Percentiles rank a stretch among this genome's conserved stretches.
These are phyloP conservation scores for Tilletia indica DNA, from an alignment of 1,284 basidiomycete species.

Conservation along the genomic window DNA sequence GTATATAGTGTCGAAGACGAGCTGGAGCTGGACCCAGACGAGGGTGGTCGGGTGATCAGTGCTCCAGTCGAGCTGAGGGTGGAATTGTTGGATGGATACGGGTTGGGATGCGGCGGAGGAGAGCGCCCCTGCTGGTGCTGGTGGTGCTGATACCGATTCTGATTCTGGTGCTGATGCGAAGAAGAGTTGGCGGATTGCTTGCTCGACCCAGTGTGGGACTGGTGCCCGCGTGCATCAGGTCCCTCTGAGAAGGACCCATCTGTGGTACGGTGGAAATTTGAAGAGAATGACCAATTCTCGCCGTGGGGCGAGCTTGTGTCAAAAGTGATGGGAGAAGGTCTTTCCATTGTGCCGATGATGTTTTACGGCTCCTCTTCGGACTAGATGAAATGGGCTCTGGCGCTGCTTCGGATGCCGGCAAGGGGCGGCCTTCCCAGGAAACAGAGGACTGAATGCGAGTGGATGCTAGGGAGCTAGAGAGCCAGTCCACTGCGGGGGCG, in stretches of 20 bases:
- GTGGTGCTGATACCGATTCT: background rate
- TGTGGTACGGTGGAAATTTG: background rate
- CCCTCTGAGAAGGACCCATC: background rate
- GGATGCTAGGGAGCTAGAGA: background rate
- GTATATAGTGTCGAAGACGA: background rate
- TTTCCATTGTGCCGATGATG: background rate
- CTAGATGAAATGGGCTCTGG: background rate
- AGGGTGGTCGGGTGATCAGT: conserved; percentile 1
- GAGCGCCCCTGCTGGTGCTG: conserved; percentile 3
- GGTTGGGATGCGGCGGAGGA: background rate
- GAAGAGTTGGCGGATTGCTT: background rate
- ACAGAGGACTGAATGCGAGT: background rate
- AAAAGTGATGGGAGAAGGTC: background rate
- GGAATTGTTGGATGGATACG: background rate
- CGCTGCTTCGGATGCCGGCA: background rate
- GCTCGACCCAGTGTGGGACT: background rate
- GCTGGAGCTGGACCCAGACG: background rate
- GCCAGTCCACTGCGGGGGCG: background rate
- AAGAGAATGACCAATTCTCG: background rate
- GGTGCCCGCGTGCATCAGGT: background rate
- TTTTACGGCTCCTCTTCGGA: background rate
- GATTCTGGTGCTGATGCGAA: background rate
- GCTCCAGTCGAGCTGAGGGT: background rate
- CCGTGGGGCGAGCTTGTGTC: background rate
- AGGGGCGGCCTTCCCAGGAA: background rate